Conservation (phyloP, 2,329 filamentous ascomycete genomes). For the Monosporascus sp. region DNA sequence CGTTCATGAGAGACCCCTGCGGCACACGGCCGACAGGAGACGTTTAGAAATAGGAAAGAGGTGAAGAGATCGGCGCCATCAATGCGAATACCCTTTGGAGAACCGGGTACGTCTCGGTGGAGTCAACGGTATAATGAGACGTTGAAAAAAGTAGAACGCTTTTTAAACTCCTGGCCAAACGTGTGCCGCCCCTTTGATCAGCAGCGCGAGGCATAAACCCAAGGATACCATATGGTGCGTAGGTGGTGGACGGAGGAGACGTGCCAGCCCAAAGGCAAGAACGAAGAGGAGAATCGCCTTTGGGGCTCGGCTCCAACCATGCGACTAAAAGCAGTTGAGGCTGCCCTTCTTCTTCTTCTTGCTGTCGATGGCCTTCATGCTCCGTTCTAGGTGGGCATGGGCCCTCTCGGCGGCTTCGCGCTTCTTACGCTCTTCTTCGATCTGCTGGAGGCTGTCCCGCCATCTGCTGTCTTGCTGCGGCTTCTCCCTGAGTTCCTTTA, state of each 20-base stretch:
- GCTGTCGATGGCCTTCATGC: slow-evolving; percentile 86
- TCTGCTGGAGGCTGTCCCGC: slow-evolving; percentile 67
- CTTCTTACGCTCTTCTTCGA: slow-evolving; percentile 95
- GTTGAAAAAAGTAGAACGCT: slow-evolving; percentile 1
- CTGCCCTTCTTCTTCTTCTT: slow-evolving; percentile 96
- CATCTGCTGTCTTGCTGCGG: slow-evolving; percentile 52
- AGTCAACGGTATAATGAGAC: slow-evolving; percentile 2
- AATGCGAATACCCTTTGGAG: slow-evolving; percentile 7
- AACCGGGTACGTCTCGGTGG: slow-evolving; percentile 4
- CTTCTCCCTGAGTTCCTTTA: slow-evolving; percentile 58
- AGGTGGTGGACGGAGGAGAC: slow-evolving; percentile 1
- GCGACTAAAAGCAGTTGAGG: slow-evolving; percentile 87
- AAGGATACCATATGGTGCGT: slow-evolving; percentile 3
- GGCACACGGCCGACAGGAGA: slow-evolving; percentile 1
- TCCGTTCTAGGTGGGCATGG: slow-evolving; percentile 81
- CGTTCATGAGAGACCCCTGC: slow-evolving; percentile 15
- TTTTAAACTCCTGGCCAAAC: slow-evolving; percentile 17
- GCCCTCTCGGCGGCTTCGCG: slow-evolving; percentile 85
- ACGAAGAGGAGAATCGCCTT: slow-evolving; percentile 11
- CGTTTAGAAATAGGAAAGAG: not conserved
- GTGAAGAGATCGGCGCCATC: slow-evolving; percentile 7
- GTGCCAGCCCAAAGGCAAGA: slow-evolving; percentile 4
- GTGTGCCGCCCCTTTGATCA: slow-evolving; percentile 6
- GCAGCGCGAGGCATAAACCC: slow-evolving; percentile 4
- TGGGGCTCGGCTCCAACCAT: slow-evolving; percentile 12